Conservation (phyloP, 768 basidiomycete species). For the Coprinopsis cinerea region DNA sequence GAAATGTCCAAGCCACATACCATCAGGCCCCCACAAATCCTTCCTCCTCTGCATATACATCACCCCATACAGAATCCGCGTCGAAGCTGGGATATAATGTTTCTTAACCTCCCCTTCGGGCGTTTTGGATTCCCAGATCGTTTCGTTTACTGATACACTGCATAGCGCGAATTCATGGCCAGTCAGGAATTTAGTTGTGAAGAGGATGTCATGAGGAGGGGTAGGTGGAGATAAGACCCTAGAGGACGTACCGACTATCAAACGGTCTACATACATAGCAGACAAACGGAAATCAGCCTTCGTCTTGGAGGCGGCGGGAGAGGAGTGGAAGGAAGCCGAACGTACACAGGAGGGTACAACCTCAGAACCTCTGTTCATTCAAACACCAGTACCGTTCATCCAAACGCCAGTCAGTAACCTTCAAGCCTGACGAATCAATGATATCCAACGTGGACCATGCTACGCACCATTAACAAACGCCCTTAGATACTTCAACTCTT, state of each 20-base stretch:
- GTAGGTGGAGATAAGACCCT: neutral
- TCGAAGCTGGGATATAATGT: constrained; percentile 21
- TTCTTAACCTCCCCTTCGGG: no score
- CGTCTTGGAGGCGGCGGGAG: no score
- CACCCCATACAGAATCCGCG: constrained; percentile 40
- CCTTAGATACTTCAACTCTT: constrained; percentile 30
- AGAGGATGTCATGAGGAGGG: neutral
- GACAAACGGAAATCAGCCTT: neutral
- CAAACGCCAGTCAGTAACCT: neutral
- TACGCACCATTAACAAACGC: constrained; percentile 21
- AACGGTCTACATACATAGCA: neutral
- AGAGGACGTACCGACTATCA: neutral
- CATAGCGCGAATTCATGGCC: no score
- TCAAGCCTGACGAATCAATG: no score
- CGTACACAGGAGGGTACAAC: constrained; percentile 32
- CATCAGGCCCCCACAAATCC: constrained; percentile 67
- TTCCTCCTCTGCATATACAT: constrained; percentile 55
- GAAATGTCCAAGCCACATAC: no score
- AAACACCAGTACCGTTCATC: neutral
- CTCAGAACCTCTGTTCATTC: constrained; percentile 35
- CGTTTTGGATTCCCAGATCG: no score
- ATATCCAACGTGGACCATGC: neutral
- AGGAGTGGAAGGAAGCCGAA: constrained; percentile 1
- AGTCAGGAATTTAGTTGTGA: no score
- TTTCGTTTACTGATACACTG: no score